Base-by-base conservation (phyloP, 2,329 filamentous ascomycete genomes). In the Xenosphaeropsis pyriputrescens region DNA sequence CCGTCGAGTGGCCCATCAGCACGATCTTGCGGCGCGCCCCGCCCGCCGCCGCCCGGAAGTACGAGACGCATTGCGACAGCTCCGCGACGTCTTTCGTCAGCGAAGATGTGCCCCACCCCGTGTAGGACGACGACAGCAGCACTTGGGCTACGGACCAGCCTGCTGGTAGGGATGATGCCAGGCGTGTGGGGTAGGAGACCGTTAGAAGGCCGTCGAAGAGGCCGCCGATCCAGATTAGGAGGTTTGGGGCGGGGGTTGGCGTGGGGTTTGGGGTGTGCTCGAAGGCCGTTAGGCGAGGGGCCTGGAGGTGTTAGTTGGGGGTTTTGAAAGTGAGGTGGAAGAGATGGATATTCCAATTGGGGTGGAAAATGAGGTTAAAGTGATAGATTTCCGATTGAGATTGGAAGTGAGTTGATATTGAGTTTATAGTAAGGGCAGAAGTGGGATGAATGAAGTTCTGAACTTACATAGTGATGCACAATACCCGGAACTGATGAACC, bases 1-100 rank as follows among this genome's bases (percentile, higher is more conserved):
- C 78, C 0, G 78, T 83, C 2, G 71, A 77, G 47, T 81, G 75
- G 2, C 78, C 78, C 70, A 83, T 75, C 12, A 82, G 54, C 18
- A 79, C 70, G n/a, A 82, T 54, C 38, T 73, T 75, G 22, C 22
- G 22, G 7, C 22, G 22, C 22, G 22, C 8, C 1, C 61, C 62
- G 4, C 50, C 51, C 1, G 62, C 62, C 7, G 51, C 44, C n/a
- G 41, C 39, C 6, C 57, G 56, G 48, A 72, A 66, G 43, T 71
- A 70, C 2, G 50, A 34, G 0, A 73, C 63, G 42, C 65, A 65
- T 41, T 61, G 51, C 2, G 56, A 61, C 17, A 72, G 45, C 42
- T 75, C 68, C 17, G 54, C 45, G 2, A 60, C 68, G 47, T 75
- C 71, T 42, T 57, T 52, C 8, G 53, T 45, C 1, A 74, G 54